phyloP scores from a whole-genome alignment of 805 yeast genomes.

The Zygosaccharomyces rouxii region DNA sequence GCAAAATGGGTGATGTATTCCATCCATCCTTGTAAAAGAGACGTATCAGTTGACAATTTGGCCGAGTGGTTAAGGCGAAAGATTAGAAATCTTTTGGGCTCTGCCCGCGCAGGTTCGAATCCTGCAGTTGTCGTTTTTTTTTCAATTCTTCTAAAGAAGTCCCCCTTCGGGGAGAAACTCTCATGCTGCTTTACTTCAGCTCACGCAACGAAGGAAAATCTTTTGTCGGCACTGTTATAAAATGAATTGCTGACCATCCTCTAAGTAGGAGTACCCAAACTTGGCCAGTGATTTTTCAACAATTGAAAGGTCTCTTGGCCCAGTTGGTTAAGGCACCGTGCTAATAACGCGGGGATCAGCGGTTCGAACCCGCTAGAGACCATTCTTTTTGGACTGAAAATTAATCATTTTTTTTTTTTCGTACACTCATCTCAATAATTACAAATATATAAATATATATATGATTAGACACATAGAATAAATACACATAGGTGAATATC shows the following conservation, averaged over 20 bases:
- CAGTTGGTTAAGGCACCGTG: slow-evolving; percentile 24
- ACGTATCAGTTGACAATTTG: slow-evolving; percentile 46
- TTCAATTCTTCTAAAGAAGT: slow-evolving; percentile 11
- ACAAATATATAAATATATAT: background rate
- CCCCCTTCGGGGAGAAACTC: too few relatives aligned
- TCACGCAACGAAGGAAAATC: too few relatives aligned
- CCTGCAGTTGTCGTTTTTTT: slow-evolving; percentile 59
- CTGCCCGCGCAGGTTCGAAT: slow-evolving; percentile 58
- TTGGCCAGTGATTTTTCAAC: too few relatives aligned
- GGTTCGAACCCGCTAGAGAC: slow-evolving; percentile 23
- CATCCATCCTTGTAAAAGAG: too few relatives aligned
- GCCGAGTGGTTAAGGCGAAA: slow-evolving; percentile 64
- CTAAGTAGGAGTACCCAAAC: too few relatives aligned
- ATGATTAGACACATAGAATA: background rate
- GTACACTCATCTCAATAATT: background rate
- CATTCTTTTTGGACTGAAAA: slow-evolving; percentile 8
- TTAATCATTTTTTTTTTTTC: too few relatives aligned
- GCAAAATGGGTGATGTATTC: too few relatives aligned
- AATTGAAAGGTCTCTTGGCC: slow-evolving; percentile 18
- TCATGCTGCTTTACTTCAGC: too few relatives aligned
- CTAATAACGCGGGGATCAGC: slow-evolving; percentile 23
- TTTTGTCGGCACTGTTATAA: too few relatives aligned
- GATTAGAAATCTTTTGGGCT: slow-evolving; percentile 52
- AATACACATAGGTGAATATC: background rate
- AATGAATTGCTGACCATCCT: too few relatives aligned